Evolutionary conservation across 257 asterid genomes (phyloP).

Genomic region (Cinchona pubescens): DNA sequence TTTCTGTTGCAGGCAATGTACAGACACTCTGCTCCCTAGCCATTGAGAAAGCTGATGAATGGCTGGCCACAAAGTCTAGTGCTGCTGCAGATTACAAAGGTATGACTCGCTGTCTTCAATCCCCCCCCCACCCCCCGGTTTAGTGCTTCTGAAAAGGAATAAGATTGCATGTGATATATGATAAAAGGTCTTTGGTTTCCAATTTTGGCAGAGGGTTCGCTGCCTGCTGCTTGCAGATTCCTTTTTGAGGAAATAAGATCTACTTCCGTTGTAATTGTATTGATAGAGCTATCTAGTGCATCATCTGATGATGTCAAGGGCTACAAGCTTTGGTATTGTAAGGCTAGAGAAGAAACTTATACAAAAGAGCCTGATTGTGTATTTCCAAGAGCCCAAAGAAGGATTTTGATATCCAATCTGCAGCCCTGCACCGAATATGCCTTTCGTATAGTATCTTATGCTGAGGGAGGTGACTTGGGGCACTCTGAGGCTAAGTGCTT

Average conservation of each 20-base stretch:
- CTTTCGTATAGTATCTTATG: conserved; percentile 65
- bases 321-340: conserved; percentile 87
- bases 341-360: conserved; percentile 62
- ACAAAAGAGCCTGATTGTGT: conserved; percentile 61
- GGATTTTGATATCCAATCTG: conserved; percentile 70
- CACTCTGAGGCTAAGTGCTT: conserved; percentile 85
- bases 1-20: conserved; percentile 68
- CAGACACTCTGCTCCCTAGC: conserved; percentile 79
- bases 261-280: conserved; percentile 60
- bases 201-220: conserved; percentile 61
- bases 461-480: conserved; percentile 60
- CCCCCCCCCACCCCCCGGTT: neutral
- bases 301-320: conserved; percentile 54
- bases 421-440: conserved; percentile 81
- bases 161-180: conserved; percentile 3
- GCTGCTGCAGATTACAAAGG: conserved; percentile 40
- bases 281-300: conserved; percentile 57
- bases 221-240: conserved; percentile 86
- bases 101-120: conserved; percentile 21
- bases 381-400: conserved; percentile 70
- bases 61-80: conserved; percentile 43
- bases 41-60: conserved; percentile 71
- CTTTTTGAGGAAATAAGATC: conserved; percentile 71
- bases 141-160: conserved; percentile 1
- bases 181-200: conserved; percentile 16